Evolutionary conservation across 345 rosid genomes (phyloP), one percentile per base, ranked within the genome.

Genomic region (Pistacia atlantica): DNA sequence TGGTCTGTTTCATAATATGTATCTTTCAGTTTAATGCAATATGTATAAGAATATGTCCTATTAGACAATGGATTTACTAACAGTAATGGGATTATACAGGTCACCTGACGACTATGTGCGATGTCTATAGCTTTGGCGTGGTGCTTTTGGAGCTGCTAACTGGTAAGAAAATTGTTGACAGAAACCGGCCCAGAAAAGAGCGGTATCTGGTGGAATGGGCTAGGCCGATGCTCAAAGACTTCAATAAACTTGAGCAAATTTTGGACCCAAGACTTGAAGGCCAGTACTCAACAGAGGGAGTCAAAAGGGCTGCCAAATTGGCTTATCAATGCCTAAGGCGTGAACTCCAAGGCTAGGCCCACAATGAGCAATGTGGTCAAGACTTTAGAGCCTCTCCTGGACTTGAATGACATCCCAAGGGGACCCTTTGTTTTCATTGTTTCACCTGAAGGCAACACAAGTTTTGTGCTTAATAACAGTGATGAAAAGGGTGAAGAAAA

Each of bases 41-140:
- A 31, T 31, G 33, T 31, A 31, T 31, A 31, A 31, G 33, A 2
- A 31, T 31, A 2, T 31, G 33, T 31, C 33, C 33, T 31, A 31
- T 31, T 31, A 31, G 33, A 31, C 33, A 31, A 38, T 38, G 4
- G 7, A 38, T 42, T 42, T 5, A 42, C 8, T 42, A 42, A 42
- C 46, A 42, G 46, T 42, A 7, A 42, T 42, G 61, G 10, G 49
- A 3, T 9, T 67, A 59, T 62, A 22, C 80, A 89, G 95, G 96
- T 13, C 93, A 87, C 63, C 74, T 91, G 73, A 86, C 93, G 25
- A 69, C 86, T 2, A 87, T 87, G 88, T 87, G 93, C 33, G 96
- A 91, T 56, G 93, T 91, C 54, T 91, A 73, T 73, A 88, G 96
- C 75, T 91, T 91, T 11, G 93, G 93, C 17, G 92, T 91, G 10